Evolutionary conservation across 2,329 filamentous ascomycete genomes (phyloP).

Genomic region (Tolypocladium cylindrosporum): DNA sequence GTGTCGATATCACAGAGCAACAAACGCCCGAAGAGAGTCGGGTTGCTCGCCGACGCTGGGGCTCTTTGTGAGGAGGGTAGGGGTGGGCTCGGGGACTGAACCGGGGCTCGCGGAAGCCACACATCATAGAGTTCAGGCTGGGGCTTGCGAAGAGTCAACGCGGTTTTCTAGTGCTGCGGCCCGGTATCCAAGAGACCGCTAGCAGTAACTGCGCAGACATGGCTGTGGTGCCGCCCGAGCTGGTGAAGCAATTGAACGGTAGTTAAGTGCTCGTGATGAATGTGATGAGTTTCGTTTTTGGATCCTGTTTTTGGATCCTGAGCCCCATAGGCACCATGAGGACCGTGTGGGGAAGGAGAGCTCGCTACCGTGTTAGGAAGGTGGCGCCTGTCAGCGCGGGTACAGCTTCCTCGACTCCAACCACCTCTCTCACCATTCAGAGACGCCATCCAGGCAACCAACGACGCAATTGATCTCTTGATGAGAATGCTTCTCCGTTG

Average conservation of each 20-base stretch:
- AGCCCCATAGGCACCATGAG: neutral
- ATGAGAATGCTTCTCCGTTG: neutral
- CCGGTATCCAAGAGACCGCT: neutral
- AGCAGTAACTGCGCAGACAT: neutral
- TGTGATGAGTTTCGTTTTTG: neutral
- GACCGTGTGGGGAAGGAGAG: neutral
- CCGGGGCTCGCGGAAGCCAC: neutral
- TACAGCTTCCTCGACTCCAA: neutral
- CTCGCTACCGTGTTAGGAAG: neutral
- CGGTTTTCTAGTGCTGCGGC: neutral
- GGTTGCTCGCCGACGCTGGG: neutral
- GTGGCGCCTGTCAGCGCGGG: neutral
- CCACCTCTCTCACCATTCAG: too few species aligned
- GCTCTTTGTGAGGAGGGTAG: neutral
- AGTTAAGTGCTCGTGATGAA: neutral
- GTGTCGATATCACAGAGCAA: neutral
- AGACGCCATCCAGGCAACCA: too few species aligned
- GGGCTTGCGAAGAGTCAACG: neutral
- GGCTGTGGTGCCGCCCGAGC: neutral
- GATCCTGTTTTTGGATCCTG: neutral
- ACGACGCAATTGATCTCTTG: neutral
- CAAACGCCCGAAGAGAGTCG: neutral
- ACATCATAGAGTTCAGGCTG: neutral
- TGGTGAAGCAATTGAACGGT: neutral
- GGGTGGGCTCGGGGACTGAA: neutral